Evolutionary conservation across 1,139 yeast genomes (phyloP).

Genomic region (Pichia sp.): DNA sequence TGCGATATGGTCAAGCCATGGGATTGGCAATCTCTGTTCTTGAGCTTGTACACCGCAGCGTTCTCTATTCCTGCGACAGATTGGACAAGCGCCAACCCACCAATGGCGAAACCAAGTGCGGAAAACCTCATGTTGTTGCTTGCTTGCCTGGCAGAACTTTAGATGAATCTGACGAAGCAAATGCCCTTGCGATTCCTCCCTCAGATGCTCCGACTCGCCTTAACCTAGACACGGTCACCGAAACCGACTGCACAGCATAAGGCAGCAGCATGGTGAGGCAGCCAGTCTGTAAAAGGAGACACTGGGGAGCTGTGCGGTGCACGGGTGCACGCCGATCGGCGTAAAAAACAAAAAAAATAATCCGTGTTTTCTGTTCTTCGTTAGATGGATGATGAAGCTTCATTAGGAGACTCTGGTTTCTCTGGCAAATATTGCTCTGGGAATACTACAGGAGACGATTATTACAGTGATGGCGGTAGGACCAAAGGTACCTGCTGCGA

Average conservation of each 20-base stretch:
- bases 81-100: slow-evolving; percentile 5
- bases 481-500: background rate
- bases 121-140: background rate
- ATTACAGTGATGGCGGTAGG: background rate
- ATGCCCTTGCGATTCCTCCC: too few species aligned
- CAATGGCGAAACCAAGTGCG: background rate
- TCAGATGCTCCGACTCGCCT: too few species aligned
- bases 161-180: too few species aligned
- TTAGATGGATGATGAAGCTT: too few species aligned
- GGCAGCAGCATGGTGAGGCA: background rate
- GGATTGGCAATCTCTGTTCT: slow-evolving; percentile 1
- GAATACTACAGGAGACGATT: too few species aligned
- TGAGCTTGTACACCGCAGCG: slow-evolving; percentile 28
- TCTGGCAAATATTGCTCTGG: too few species aligned
- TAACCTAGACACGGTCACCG: background rate
- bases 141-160: background rate
- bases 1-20: slow-evolving; percentile 20
- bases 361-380: too few species aligned
- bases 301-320: too few species aligned
- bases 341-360: too few species aligned
- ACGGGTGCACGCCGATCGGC: background rate
- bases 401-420: too few species aligned
- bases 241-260: background rate
- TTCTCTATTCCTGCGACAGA: slow-evolving; percentile 20
- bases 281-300: too few species aligned